A percentile compares a stretch with the other conserved stretches of the same genome.
Conservation (phyloP, 2,329 filamentous ascomycete species). For the Stagonosporopsis vannaccii region DNA sequence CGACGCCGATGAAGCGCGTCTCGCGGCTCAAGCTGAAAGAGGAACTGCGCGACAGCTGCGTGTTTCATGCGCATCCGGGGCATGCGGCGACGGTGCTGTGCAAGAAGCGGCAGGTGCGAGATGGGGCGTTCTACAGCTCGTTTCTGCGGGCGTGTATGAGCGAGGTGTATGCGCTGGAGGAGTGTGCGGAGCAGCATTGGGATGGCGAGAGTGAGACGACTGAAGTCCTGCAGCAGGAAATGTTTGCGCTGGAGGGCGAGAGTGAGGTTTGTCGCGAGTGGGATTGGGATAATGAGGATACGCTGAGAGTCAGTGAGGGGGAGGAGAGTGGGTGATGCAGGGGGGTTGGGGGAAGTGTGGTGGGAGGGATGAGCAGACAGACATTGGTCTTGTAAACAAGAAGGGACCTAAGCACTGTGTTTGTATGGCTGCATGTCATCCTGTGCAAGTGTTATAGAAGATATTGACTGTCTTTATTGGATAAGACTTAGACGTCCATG, state of each 20-base stretch:
- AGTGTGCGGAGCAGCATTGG: slow-evolving; percentile 11
- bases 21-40: slow-evolving; percentile 14
- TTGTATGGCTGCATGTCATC: no score
- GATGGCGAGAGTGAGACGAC: slow-evolving; percentile 23
- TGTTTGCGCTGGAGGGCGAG: slow-evolving; percentile 19
- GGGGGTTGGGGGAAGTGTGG: neutral
- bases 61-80: slow-evolving; percentile 17
- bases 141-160: slow-evolving; percentile 21
- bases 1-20: slow-evolving; percentile 15
- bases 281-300: slow-evolving; percentile 22
- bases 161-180: slow-evolving; percentile 20
- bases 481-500: no score
- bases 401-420: no score
- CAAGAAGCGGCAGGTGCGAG: slow-evolving; percentile 10
- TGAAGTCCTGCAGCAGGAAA: slow-evolving; percentile 17
- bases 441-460: no score
- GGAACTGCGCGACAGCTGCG: slow-evolving; percentile 16
- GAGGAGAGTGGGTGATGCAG: slow-evolving; percentile 15
- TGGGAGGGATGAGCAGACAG: neutral
- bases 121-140: slow-evolving; percentile 17
- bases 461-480: no score
- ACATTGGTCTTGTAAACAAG: neutral
- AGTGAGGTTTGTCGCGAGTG: slow-evolving; percentile 15
- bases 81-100: slow-evolving; percentile 5
- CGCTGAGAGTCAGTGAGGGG: slow-evolving; percentile 17